Base-by-base conservation (phyloP, 345 rosid genomes). In the Sonneratia alba region DNA sequence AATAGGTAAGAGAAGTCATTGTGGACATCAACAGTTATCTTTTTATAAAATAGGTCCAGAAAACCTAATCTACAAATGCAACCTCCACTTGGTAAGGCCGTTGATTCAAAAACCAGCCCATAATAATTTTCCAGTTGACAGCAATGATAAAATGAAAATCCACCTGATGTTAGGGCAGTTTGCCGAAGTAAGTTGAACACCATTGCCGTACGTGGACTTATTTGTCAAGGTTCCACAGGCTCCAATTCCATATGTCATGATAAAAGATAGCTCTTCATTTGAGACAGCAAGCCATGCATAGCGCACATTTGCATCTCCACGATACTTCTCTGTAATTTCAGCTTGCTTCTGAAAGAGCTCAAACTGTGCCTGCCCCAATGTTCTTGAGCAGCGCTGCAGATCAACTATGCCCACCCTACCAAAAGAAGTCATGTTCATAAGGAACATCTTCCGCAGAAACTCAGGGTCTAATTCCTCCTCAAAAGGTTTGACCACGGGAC, bases 281-380 rank as follows among this genome's bases (percentile, higher is more conserved):
- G 93, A 79, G 57, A 86, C 69, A 81, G 91, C 85, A 82, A 96
- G 99, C 99, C 99, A 96, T 27, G 95, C 99, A 72, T 83, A 85
- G 65, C 77, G 78, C 74, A 96, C 83, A 75, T 91, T 92, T 51
- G 97, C 91, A 77, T 85, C 82, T 45, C 97, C 96, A n/a, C 98
- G 97, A 68, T 78, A 80, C 70, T 77, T 83, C 67, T 77, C 75
- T 0, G 87, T 88, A 36, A 96, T 83, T 71, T 92, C 93, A 70
- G 83, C 80, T 79, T 96, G 99, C 79, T 88, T 88, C 78, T 80
- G 80, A 71, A 96, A 96, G 79, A 91, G 84, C 72, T 87, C 93
- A 38, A 84, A 72, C 32, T 91, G 88, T 76, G 81, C 86, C 74
- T 79, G 75, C 75, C 81, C 72, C 22, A 73, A 62, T 70, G 77